phyloP scores from a whole-genome alignment of 805 yeast species.

The Teunomyces stri region DNA sequence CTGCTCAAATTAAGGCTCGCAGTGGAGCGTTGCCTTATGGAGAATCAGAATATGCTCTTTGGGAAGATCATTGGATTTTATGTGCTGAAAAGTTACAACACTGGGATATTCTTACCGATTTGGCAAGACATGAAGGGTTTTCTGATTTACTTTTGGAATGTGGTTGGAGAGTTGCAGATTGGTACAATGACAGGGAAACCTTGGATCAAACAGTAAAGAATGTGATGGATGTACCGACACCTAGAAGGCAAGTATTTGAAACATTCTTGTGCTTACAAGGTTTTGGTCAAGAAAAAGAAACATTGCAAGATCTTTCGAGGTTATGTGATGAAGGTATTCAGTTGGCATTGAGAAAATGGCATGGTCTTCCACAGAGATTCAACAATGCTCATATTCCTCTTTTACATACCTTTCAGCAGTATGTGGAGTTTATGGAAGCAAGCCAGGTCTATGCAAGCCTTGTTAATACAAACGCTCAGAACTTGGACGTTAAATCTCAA shows the following conservation, averaged over 20 bases:
- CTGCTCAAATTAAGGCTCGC: conserved; percentile 94
- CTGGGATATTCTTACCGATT: conserved; percentile 95
- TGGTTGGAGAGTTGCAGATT: conserved; percentile 99
- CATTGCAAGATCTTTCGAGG: conserved; percentile 78
- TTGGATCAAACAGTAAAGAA: conserved; percentile 91
- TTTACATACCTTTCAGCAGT: conserved; percentile 93
- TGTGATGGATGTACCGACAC: conserved; percentile 98
- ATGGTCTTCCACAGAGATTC: conserved; percentile 73
- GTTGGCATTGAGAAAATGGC: conserved; percentile 88
- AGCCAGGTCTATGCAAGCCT: conserved; percentile 87
- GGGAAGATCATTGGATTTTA: conserved; percentile 99
- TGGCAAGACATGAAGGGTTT: conserved; percentile 97
- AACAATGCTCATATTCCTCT: conserved; percentile 86
- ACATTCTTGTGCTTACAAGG: conserved; percentile 92
- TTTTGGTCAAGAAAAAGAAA: conserved; percentile 85
- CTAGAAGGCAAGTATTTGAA: conserved; percentile 92
- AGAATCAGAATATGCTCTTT: conserved; percentile 88
- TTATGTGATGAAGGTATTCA: conserved; percentile 96
- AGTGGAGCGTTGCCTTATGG: conserved; percentile 94
- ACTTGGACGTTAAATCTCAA: conserved; percentile 87
- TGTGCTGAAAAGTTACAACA: conserved; percentile 97
- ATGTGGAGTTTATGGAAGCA: conserved; percentile 96
- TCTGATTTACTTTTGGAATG: conserved; percentile 94
- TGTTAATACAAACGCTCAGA: conserved; percentile 86
- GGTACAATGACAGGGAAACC: conserved; percentile 94